These are phyloP conservation scores for Whalleya microplaca DNA, from an alignment of 2,329 filamentous ascomycete species.

Conservation along the genomic window DNA sequence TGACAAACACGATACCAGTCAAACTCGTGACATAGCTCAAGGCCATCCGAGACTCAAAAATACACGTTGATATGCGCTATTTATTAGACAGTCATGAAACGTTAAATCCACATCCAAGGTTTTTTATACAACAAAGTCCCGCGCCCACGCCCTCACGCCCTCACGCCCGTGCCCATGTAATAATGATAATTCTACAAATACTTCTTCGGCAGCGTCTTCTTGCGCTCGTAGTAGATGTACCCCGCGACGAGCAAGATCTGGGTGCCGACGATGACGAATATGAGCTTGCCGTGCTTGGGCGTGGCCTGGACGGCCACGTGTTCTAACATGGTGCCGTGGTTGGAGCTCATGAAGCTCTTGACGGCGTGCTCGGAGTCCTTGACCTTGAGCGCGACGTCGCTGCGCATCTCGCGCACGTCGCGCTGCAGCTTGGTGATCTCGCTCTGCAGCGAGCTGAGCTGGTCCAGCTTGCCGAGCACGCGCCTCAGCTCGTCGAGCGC, in stretches of 20 bases:
- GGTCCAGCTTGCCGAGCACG: conserved; percentile 49
- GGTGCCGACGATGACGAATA: conserved; percentile 74
- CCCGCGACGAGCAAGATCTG: conserved; percentile 71
- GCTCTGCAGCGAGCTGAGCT: conserved; percentile 47
- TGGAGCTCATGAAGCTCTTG: conserved; percentile 54
- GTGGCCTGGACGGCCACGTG: conserved; percentile 50
- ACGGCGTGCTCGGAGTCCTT: conserved; percentile 55
- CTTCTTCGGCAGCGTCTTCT: conserved; percentile 84
- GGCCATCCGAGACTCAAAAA: background rate
- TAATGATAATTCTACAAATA: conserved; percentile 61
- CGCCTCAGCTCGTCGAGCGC: conserved; percentile 52
- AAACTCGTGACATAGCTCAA: too few species aligned
- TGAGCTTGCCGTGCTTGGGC: conserved; percentile 56
- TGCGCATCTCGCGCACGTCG: conserved; percentile 61
- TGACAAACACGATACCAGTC: too few species aligned
- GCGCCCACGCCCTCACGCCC: background rate
- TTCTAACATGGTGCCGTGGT: conserved; percentile 53
- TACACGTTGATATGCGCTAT: background rate
- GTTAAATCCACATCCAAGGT: conserved; percentile 15
- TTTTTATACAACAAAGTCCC: conserved; percentile 23
- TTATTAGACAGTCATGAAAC: conserved; percentile 8
- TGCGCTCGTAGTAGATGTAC: conserved; percentile 81
- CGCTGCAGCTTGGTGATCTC: conserved; percentile 58
- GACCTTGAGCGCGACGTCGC: conserved; percentile 55
- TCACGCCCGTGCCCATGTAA: too few species aligned